Evolutionary conservation across 352 stramenopile genomes (phyloP).

Genomic region (Globisporangium solare): DNA sequence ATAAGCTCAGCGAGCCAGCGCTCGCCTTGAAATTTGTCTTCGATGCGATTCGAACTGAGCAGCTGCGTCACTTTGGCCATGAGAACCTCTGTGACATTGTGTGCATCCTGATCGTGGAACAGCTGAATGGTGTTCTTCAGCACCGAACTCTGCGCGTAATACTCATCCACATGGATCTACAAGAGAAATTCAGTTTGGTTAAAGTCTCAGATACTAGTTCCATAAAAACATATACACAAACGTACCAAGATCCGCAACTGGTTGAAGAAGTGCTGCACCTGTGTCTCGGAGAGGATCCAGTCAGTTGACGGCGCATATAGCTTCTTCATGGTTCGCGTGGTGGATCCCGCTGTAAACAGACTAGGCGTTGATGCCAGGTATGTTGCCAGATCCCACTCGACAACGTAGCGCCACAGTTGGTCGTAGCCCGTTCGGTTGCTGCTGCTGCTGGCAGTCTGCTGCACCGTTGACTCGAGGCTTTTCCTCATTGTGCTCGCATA

Average conservation of each 20-base stretch:
- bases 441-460: slow-evolving; percentile 7
- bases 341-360: slow-evolving; percentile 8
- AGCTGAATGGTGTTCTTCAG: slow-evolving; percentile 27
- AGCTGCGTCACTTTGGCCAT: slow-evolving; percentile 26
- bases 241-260: slow-evolving; percentile 28
- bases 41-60: slow-evolving; percentile 20
- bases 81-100: slow-evolving; percentile 19
- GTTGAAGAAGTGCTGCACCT: slow-evolving; percentile 30
- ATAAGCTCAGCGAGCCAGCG: slow-evolving; percentile 52
- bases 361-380: neutral
- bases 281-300: slow-evolving; percentile 28
- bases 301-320: slow-evolving; percentile 13
- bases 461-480: neutral
- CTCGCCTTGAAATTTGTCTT: slow-evolving; percentile 41
- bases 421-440: slow-evolving; percentile 2
- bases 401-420: slow-evolving; percentile 9
- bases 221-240: neutral
- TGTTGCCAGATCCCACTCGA: slow-evolving; percentile 4
- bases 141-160: slow-evolving; percentile 32
- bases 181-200: neutral
- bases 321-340: slow-evolving; percentile 20
- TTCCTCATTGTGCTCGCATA: slow-evolving; percentile 4
- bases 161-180: slow-evolving; percentile 37
- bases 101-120: slow-evolving; percentile 13
- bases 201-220: no score